Base-by-base conservation (phyloP, 805 yeast species). In the Kodamaea nitidulidarum region DNA sequence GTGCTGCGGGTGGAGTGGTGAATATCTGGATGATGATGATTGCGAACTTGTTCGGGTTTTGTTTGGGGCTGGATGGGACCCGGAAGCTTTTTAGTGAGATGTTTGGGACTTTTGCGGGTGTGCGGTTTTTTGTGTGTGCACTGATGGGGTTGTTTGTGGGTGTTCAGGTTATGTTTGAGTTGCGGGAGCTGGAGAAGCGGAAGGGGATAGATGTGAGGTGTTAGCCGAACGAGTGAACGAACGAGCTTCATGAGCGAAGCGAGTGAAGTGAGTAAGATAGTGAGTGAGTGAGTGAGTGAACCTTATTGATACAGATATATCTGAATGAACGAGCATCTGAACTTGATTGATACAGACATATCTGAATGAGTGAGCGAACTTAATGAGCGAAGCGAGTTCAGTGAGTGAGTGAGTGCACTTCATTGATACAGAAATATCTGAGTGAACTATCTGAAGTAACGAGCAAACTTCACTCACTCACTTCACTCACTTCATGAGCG, bases 11-110 rank as follows among this genome's bases (percentile, higher is more conserved):
- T 3, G 96, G 91, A 3, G 95, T 90, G 20, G 54, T 73, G 15
- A 93, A 93, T 59, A 83, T 93, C 41, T 91, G 96, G 96, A 75
- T 91, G 83, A 91, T 93, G 98, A 88, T 93, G 88, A 74, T 88
- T 47, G 98, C 98, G 11, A 93, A 93, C 53, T 63, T 95, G 38
- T 88, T 84, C 54, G 99, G 99, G 0, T 93, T 93, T 61, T 93
- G 97, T 51, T 71, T 93, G 24, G 98, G 97, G 7, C 70, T 80
- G 20, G 96, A 88, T 43, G 99, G 98, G 1, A 80, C 90, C 18
- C 48, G 71, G 18, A 67, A 72, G 30, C 70, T 91, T 47, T 63
- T 91, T 15, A 54, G 59, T 15, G 90, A 81, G 39, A 80, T 91
- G 76, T 76, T 88, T 50, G 68, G 75, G 17, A 88, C 98, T 0